Evolutionary conservation across 2,329 filamentous ascomycete species (phyloP), one percentile per base, ranked within the genome.

Genomic region (Epichloe amarillans): DNA sequence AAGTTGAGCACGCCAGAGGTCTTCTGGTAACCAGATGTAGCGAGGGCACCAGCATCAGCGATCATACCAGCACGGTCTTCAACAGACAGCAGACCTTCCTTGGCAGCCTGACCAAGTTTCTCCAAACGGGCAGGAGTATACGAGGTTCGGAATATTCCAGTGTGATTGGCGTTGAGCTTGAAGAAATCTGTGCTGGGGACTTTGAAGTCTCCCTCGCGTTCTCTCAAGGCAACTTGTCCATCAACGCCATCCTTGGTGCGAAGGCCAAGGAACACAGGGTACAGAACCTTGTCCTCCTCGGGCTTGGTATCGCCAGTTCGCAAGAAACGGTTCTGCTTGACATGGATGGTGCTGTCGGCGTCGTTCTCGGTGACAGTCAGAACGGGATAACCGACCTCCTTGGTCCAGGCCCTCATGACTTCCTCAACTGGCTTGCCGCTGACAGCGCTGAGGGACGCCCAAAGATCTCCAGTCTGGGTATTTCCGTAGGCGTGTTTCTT

Each of bases 401-500:
- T 96, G 48, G 91, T 97, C 91, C 91, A 97, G 57, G 91, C 88
- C 50, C 89, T 84, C 83, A 96, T 96, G 51, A 96, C 85, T 54
- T 87, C 79, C 61, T 88, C 82, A 15, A 97, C 84, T 48, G 90
- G 84, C 71, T 96, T 95, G 54, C 90, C 90, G 62, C 89, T 95
- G 17, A 88, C 91, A 55, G 90, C 83, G 54, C 83, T 85, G 41
- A 97, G 76, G 35, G 90, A 86, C 52, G 84, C 81, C 91, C 91
- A 97, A 23, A 97, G 76, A 61, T 97, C 90, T 49, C 84, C 80
- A 1, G 91, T 97, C 65, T 88, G 78, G 1, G 91, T 96, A 73
- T 97, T 97, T 45, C 88, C 86, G 64, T 93, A 97, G n/a, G 89
- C 88, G 64, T 96, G 90, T 72, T 93, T 94, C 75, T 91, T 94